phyloP scores from a whole-genome alignment of 2,329 filamentous ascomycete species.

The Penicillium sp. region DNA sequence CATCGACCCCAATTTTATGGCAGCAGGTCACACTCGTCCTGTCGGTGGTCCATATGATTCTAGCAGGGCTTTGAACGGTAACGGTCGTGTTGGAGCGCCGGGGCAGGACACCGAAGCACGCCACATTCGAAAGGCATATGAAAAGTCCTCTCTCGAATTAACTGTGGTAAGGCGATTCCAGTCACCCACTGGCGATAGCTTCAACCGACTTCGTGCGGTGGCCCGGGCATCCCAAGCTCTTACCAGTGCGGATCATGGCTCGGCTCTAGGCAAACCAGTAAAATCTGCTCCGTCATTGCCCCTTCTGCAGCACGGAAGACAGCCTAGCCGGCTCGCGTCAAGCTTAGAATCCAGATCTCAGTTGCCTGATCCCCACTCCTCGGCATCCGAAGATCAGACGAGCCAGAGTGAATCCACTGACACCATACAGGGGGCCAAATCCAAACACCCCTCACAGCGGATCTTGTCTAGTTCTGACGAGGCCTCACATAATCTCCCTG shows the following conservation, averaged over 20 bases:
- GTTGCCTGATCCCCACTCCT: slow-evolving; percentile 24
- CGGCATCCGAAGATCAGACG: slow-evolving; percentile 32
- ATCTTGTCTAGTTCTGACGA: slow-evolving; percentile 39
- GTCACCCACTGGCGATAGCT: slow-evolving; percentile 46
- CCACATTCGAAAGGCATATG: slow-evolving; percentile 46
- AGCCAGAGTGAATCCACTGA: slow-evolving; percentile 29
- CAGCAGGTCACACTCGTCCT: slow-evolving; percentile 30
- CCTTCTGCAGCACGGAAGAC: slow-evolving; percentile 29
- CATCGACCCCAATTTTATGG: slow-evolving; percentile 37
- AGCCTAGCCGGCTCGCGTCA: slow-evolving; percentile 16
- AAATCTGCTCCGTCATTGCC: slow-evolving; percentile 37
- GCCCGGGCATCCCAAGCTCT: slow-evolving; percentile 21
- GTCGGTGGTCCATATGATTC: slow-evolving; percentile 32
- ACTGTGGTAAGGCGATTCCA: slow-evolving; percentile 49
- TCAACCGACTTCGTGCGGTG: slow-evolving; percentile 38
- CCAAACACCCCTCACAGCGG: slow-evolving; percentile 35
- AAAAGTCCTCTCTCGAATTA: slow-evolving; percentile 44
- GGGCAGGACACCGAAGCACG: slow-evolving; percentile 39
- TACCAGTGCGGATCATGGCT: slow-evolving; percentile 12
- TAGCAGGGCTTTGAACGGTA: slow-evolving; percentile 30
- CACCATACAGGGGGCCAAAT: slow-evolving; percentile 19
- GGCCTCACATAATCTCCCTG: slow-evolving; percentile 19
- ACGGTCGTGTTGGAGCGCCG: slow-evolving; percentile 26
- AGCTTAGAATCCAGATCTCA: slow-evolving; percentile 26
- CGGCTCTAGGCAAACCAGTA: slow-evolving; percentile 33